Evolutionary conservation across 495 filamentous ascomycete genomes (phyloP), one percentile per base, ranked within the genome.

Genomic region (Thermochaetoides thermophila): DNA sequence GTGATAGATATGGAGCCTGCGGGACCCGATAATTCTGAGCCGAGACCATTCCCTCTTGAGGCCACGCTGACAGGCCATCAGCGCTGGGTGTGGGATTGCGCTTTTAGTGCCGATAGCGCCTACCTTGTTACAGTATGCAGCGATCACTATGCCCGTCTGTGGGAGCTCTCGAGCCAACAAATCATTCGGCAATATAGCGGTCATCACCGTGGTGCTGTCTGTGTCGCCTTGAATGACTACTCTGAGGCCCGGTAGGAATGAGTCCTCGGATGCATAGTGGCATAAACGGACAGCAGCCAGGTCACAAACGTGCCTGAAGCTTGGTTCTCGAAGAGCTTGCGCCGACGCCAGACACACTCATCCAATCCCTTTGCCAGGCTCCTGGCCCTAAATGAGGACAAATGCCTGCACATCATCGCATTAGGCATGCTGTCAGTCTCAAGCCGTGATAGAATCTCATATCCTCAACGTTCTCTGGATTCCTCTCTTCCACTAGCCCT

Each of bases 61-160:
- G 86, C 83, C 4, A 92, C 84, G 2, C 70, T 97, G 1, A 75
- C 78, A n/a, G 79, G 80, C 35, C 89, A 97, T 53, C 89, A 97
- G 56, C 77, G 89, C 21, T 97, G 89, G 89, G 89, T 97, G 0
- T 97, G 89, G 89, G 89, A 97, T 56, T 97, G 89, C 52, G 89
- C 89, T 3, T 97, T 96, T 60, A 89, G 81, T 38, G 89, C 91
- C 7, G 89, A 97, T 51, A 86, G 79, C 21, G 89, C 89, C 0
- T 97, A 97, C 50, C 62, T 97, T 2, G 89, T 97, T n/a, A 97
- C 91, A 2, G 91, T 91, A 7, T 96, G 89, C 50, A 85, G 78
- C 31, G 89, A 97, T 55, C 89, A 97, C 55, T 97, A 93, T 54
- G 89, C 89, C 1, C 68, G 89, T n/a, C 57, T 97, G 34, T 97